Evolutionary conservation across 441 rosid genomes (phyloP).

Genomic region (Croton setiger): DNA sequence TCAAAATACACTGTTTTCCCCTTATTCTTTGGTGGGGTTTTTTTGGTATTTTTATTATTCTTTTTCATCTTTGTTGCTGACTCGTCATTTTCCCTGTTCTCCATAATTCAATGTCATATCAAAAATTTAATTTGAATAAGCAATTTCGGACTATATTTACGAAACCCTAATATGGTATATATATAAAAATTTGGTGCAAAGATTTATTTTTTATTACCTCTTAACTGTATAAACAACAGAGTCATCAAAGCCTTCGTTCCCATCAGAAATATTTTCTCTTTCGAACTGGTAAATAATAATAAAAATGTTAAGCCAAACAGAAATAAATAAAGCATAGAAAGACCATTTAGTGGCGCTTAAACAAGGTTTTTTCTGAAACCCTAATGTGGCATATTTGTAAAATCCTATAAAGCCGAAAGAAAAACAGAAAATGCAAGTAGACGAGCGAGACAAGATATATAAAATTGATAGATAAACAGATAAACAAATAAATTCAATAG

Average conservation of each 20-base stretch:
- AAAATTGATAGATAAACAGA: no score
- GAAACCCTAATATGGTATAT: no score
- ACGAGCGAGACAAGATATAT: conserved; percentile 14
- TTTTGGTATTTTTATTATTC: conserved; percentile 12
- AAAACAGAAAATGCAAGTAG: background rate
- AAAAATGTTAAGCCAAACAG: conserved; percentile 8
- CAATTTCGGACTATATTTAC: conserved; percentile 8
- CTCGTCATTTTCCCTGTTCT: conserved; percentile 4
- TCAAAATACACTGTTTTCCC: background rate
- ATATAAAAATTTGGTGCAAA: background rate
- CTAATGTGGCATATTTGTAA: conserved; percentile 15
- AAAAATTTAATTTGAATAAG: conserved; percentile 22
- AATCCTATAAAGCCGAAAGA: conserved; percentile 23
- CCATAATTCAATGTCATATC: conserved; percentile 26
- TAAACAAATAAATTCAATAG: no score
- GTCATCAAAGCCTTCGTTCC: conserved; percentile 47
- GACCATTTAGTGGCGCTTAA: conserved; percentile 24
- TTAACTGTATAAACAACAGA: conserved; percentile 36
- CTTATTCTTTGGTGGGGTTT: background rate
- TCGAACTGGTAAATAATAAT: conserved; percentile 39
- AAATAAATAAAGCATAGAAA: conserved; percentile 11
- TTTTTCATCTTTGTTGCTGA: background rate
- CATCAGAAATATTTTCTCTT: conserved; percentile 37
- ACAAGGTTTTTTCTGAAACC: conserved; percentile 41
- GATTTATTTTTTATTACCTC: conserved; percentile 38